Evolutionary conservation across 2,329 filamentous ascomycete species (phyloP).

Genomic region (Talaromyces albobiverticillius): DNA sequence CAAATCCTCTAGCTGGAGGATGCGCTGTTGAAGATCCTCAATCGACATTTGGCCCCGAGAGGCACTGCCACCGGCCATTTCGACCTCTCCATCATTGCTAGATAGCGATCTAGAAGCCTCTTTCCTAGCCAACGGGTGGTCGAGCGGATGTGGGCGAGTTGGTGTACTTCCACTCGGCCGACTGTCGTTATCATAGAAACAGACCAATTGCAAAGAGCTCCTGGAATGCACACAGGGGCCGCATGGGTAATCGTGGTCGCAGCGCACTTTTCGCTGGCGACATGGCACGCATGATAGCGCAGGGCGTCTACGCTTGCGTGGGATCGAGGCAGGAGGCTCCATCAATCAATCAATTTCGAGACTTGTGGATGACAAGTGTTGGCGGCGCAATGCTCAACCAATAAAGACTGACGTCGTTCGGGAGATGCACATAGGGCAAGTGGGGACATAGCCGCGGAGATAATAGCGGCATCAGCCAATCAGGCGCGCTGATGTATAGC

Average conservation of each 20-base stretch:
- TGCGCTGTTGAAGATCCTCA: slow-evolving; percentile 8
- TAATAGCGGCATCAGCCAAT: too few species aligned
- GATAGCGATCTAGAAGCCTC: not conserved
- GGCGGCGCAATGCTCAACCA: too few species aligned
- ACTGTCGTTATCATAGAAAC: slow-evolving; percentile 18
- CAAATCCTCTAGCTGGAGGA: slow-evolving; percentile 4
- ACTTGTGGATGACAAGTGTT: too few species aligned
- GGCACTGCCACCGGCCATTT: not conserved
- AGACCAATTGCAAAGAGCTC: slow-evolving; percentile 19
- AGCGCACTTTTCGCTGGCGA: slow-evolving; percentile 28
- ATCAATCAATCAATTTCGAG: too few species aligned
- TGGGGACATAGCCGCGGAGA: too few species aligned
- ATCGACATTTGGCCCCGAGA: slow-evolving; percentile 2
- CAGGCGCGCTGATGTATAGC: too few species aligned
- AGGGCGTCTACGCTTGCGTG: slow-evolving; percentile 27
- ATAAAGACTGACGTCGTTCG: too few species aligned
- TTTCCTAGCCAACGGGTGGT: not conserved
- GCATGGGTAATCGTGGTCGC: slow-evolving; percentile 27
- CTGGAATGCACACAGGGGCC: slow-evolving; percentile 24
- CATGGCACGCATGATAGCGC: slow-evolving; percentile 28
- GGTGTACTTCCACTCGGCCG: not conserved
- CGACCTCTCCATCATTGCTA: not conserved
- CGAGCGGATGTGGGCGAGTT: not conserved
- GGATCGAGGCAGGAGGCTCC: not conserved
- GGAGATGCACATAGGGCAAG: too few species aligned